Percentiles rank a stretch among this genome's conserved stretches.
phyloP scores from a whole-genome alignment of 1,139 yeast genomes.

The Spathaspora sp. region DNA sequence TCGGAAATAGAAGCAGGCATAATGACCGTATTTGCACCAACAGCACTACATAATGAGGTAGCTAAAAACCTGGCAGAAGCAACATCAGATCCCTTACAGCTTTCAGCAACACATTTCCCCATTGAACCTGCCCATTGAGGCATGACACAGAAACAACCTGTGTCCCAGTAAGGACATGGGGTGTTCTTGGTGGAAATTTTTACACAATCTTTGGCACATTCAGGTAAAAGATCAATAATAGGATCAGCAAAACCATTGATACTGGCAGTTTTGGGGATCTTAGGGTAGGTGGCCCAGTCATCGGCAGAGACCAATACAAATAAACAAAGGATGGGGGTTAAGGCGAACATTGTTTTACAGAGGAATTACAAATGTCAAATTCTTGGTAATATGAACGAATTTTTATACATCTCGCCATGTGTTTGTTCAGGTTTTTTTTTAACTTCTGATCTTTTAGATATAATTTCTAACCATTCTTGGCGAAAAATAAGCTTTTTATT shows the following conservation, averaged over 20 bases:
- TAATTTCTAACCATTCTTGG: background rate
- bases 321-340: background rate
- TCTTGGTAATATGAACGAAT: background rate
- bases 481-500: background rate
- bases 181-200: slow-evolving; percentile 31
- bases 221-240: slow-evolving; percentile 38
- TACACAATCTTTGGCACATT: slow-evolving; percentile 47
- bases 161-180: slow-evolving; percentile 56
- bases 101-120: slow-evolving; percentile 44
- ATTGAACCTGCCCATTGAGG: slow-evolving; percentile 47
- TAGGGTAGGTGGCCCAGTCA: slow-evolving; percentile 39
- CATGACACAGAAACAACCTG: slow-evolving; percentile 55
- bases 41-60: slow-evolving; percentile 38
- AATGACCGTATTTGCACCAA: slow-evolving; percentile 48
- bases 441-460: background rate
- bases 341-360: background rate
- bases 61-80: slow-evolving; percentile 40
- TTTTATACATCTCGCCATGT: background rate
- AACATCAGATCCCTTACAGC: slow-evolving; percentile 42
- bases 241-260: slow-evolving; percentile 56
- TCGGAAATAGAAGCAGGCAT: slow-evolving; percentile 42
- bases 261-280: slow-evolving; percentile 48
- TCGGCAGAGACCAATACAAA: slow-evolving; percentile 14
- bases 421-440: background rate
- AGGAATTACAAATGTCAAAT: background rate